phyloP scores from a whole-genome alignment of 2,329 filamentous ascomycete species.

The Decorospora gaudefroyi region DNA sequence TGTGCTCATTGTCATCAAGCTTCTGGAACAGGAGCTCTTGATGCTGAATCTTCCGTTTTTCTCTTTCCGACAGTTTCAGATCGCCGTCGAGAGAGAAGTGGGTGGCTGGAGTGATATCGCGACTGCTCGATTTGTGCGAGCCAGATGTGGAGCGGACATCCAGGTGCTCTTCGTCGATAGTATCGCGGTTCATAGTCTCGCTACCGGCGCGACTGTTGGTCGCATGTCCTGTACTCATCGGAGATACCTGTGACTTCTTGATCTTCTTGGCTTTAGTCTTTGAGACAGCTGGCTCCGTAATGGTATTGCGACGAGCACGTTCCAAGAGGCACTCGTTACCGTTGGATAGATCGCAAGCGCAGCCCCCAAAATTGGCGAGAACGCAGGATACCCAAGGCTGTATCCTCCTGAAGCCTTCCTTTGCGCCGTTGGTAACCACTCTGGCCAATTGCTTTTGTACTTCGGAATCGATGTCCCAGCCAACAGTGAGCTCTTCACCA shows the following conservation, averaged over 20 bases:
- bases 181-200: slow-evolving; percentile 56
- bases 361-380: slow-evolving; percentile 77
- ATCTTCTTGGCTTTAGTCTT: slow-evolving; percentile 56
- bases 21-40: slow-evolving; percentile 66
- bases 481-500: slow-evolving; percentile 69
- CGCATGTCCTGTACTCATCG: slow-evolving; percentile 57
- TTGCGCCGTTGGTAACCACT: slow-evolving; percentile 66
- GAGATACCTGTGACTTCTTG: slow-evolving; percentile 58
- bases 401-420: slow-evolving; percentile 61
- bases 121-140: slow-evolving; percentile 61
- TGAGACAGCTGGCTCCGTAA: slow-evolving; percentile 29
- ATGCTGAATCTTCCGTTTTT: slow-evolving; percentile 65
- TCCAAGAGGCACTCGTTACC: slow-evolving; percentile 46
- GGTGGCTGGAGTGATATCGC: slow-evolving; percentile 64
- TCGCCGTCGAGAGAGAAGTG: slow-evolving; percentile 55
- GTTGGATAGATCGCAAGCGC: slow-evolving; percentile 65
- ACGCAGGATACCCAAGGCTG: slow-evolving; percentile 72
- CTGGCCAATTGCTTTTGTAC: slow-evolving; percentile 62
- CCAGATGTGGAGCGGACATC: slow-evolving; percentile 63
- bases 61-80: slow-evolving; percentile 63
- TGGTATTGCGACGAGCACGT: slow-evolving; percentile 41
- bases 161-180: slow-evolving; percentile 60
- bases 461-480: slow-evolving; percentile 59
- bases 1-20: slow-evolving; percentile 62
- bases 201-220: slow-evolving; percentile 65